A percentile compares a stretch with the other conserved stretches of the same genome.
These are phyloP conservation scores for Dictyostelium discoideum DNA, from an alignment of 78 protist species.

Conservation along the genomic window dicty_2.7 NC_007089.4:1204001-1204500, in stretches of 20 bases:
- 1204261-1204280: not conserved
- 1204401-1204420: too few relatives aligned
- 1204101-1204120: not conserved
- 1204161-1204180: not conserved
- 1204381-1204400: not conserved
- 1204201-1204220: too few relatives aligned
- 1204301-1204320: too few relatives aligned
- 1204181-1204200: not conserved
- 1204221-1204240: not conserved
- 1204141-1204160: too few relatives aligned
- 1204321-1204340: not conserved
- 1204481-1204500: not conserved
- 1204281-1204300: too few relatives aligned
- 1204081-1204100: too few relatives aligned
- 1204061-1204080: too few relatives aligned
- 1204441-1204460: too few relatives aligned
- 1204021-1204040: not conserved
- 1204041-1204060: too few relatives aligned
- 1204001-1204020: not conserved
- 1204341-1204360: too few relatives aligned
- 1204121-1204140: too few relatives aligned
- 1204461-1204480: not conserved
- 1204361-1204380: not conserved
- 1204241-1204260: not conserved
- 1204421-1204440: not conserved